Evolutionary conservation across 2,329 filamentous ascomycete genomes (phyloP).

Genomic region (Helotiales sp.): DNA sequence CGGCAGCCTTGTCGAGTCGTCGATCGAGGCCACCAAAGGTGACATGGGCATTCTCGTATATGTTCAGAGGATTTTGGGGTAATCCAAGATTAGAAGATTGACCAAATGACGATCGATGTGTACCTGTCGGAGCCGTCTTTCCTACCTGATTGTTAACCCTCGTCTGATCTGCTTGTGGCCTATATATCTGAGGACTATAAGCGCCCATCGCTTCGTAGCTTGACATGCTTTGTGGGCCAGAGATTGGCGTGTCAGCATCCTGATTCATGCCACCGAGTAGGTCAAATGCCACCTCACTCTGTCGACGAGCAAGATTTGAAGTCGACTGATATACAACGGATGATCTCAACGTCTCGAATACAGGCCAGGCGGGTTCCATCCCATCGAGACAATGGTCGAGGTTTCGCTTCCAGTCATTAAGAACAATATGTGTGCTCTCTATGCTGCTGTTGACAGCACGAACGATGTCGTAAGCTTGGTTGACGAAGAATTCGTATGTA

Average conservation of each 20-base stretch:
- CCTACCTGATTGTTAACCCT: not conserved
- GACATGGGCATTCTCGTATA: constrained; percentile 25
- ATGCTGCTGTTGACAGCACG: constrained; percentile 31
- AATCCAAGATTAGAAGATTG: constrained; percentile 20
- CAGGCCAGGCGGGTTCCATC: constrained; percentile 32
- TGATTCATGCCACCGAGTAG: constrained; percentile 27
- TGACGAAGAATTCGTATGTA: constrained; percentile 43
- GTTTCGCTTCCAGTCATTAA: constrained; percentile 33
- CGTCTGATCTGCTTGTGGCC: constrained; percentile 7
- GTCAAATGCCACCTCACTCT: constrained; percentile 33
- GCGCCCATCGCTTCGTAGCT: constrained; percentile 23
- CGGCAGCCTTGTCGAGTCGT: constrained; percentile 9
- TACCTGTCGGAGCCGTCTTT: not conserved
- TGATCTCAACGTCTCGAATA: constrained; percentile 28
- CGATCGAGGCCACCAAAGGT: constrained; percentile 13
- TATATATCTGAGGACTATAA: constrained; percentile 24
- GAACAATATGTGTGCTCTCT: constrained; percentile 30
- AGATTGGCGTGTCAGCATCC: constrained; percentile 24
- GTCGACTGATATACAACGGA: constrained; percentile 18
- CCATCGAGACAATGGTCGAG: constrained; percentile 29
- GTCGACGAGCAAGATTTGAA: constrained; percentile 16
- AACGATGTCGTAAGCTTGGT: constrained; percentile 35
- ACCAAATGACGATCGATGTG: constrained; percentile 18
- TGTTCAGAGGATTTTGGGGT: constrained; percentile 20
- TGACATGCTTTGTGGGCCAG: constrained; percentile 25